Percentiles rank a stretch among this genome's conserved stretches.
Conservation (phyloP, 169 alveolate genomes). For the Eimeria sp. region DNA sequence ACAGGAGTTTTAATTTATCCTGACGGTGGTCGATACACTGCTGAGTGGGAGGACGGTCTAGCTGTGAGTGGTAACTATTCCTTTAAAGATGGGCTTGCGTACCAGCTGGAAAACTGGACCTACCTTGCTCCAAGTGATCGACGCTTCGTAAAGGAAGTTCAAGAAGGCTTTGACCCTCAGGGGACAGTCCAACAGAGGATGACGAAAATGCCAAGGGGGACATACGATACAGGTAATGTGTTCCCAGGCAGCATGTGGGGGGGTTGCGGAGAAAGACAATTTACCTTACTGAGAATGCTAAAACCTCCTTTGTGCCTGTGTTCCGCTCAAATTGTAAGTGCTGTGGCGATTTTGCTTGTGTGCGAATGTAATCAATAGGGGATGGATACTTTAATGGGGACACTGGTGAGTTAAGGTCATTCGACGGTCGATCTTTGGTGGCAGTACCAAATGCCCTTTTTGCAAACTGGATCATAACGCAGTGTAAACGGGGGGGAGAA, state of each 20-base stretch:
- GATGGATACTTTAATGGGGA: constrained; percentile 35
- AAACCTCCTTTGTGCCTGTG: not conserved
- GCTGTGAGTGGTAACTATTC: constrained; percentile 71
- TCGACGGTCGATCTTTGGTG: constrained; percentile 34
- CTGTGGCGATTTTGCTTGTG: not conserved
- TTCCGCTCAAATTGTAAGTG: not conserved
- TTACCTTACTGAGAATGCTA: not conserved
- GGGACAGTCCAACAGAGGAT: constrained; percentile 32
- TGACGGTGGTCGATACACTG: constrained; percentile 90
- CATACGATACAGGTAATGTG: constrained; percentile 67
- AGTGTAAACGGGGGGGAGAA: constrained; percentile 61
- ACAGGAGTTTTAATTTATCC: constrained; percentile 90
- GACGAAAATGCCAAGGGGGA: constrained; percentile 48
- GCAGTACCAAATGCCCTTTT: constrained; percentile 56
- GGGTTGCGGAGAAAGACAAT: too few species aligned
- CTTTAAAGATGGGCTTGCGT: constrained; percentile 70
- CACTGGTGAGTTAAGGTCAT: constrained; percentile 21
- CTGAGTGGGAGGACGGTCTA: constrained; percentile 92
- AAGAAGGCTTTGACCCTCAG: constrained; percentile 54
- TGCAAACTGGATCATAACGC: constrained; percentile 70
- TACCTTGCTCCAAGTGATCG: constrained; percentile 75
- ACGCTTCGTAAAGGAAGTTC: constrained; percentile 48
- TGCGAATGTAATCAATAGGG: not conserved
- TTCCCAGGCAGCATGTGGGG: not conserved
- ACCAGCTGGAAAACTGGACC: constrained; percentile 73